phyloP scores from a whole-genome alignment of 1,284 basidiomycete species.

The Fomes fomentarius region DNA sequence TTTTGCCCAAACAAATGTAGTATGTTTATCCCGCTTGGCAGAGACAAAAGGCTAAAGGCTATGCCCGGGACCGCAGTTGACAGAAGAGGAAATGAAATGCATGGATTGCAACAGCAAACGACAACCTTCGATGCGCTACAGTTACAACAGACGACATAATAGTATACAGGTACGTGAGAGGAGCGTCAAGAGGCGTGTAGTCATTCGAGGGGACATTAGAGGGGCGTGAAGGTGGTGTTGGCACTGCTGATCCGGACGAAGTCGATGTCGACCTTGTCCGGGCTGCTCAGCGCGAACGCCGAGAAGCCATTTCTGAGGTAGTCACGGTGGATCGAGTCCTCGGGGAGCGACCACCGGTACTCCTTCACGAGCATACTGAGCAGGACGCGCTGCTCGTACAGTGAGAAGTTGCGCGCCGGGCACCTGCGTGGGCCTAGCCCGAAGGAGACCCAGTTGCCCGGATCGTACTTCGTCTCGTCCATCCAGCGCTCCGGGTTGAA shows the following conservation, averaged over 20 bases:
- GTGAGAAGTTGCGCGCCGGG: conserved; percentile 36
- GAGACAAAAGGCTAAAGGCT: not conserved
- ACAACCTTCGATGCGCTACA: not conserved
- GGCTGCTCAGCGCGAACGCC: conserved; percentile 34
- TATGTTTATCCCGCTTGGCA: no score
- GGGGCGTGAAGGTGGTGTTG: conserved; percentile 1
- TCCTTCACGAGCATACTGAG: conserved; percentile 33
- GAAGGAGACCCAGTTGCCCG: conserved; percentile 22
- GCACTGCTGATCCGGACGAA: conserved; percentile 16
- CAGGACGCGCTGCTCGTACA: conserved; percentile 36
- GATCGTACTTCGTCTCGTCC: conserved; percentile 1
- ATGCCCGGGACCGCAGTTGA: not conserved
- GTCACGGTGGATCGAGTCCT: conserved; percentile 29
- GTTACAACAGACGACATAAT: not conserved
- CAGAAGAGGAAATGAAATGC: not conserved
- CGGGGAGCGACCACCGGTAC: conserved; percentile 34
- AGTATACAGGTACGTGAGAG: not conserved
- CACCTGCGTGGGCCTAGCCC: conserved; percentile 31
- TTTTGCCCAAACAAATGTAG: no score
- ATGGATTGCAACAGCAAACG: not conserved
- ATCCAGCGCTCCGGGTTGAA: conserved; percentile 31
- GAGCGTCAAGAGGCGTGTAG: not conserved
- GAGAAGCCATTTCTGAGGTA: conserved; percentile 35
- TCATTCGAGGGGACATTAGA: not conserved
- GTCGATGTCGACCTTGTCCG: conserved; percentile 27